Conservation (phyloP, 176 grass and related monocot species). For the Triticum monococcum region DNA sequence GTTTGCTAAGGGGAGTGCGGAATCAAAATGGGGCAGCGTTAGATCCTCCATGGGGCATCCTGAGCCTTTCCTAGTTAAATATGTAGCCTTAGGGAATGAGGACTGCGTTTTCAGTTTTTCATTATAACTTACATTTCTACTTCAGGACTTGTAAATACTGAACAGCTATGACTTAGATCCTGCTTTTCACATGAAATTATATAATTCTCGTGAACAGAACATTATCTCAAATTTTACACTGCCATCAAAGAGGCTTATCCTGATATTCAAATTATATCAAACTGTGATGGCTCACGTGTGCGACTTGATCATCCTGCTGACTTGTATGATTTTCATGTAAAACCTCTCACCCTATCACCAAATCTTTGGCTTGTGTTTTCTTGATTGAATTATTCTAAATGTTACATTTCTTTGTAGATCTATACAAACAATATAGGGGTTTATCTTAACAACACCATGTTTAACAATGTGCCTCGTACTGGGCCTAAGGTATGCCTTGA, state of each 20-base stretch:
- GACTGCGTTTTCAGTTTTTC: slow-evolving; percentile 41
- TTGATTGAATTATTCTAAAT: neutral
- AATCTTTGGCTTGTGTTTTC: neutral
- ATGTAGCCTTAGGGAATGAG: slow-evolving; percentile 90
- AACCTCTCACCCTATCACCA: neutral
- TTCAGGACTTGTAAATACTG: neutral
- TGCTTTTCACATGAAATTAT: neutral
- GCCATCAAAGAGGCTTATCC: slow-evolving; percentile 60
- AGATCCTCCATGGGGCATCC: slow-evolving; percentile 79
- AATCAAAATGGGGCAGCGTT: slow-evolving; percentile 81
- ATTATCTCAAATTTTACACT: slow-evolving; percentile 67
- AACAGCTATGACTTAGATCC: neutral
- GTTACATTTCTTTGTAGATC: neutral
- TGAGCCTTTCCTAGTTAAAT: slow-evolving; percentile 77
- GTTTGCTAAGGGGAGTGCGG: slow-evolving; percentile 70
- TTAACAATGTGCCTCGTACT: slow-evolving; percentile 39
- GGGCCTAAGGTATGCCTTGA: slow-evolving; percentile 58
- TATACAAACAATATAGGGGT: neutral
- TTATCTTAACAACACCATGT: slow-evolving; percentile 16
- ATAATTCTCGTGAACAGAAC: slow-evolving; percentile 35
- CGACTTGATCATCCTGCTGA: slow-evolving; percentile 73
- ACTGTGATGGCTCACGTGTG: slow-evolving; percentile 52
- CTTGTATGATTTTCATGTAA: slow-evolving; percentile 69
- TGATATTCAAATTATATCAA: slow-evolving; percentile 71
- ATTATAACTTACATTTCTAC: neutral